Percentiles rank a stretch among this genome's conserved stretches.
Evolutionary conservation across 257 asterid genomes (phyloP).

Genomic region (Jacaranda copaia): DNA sequence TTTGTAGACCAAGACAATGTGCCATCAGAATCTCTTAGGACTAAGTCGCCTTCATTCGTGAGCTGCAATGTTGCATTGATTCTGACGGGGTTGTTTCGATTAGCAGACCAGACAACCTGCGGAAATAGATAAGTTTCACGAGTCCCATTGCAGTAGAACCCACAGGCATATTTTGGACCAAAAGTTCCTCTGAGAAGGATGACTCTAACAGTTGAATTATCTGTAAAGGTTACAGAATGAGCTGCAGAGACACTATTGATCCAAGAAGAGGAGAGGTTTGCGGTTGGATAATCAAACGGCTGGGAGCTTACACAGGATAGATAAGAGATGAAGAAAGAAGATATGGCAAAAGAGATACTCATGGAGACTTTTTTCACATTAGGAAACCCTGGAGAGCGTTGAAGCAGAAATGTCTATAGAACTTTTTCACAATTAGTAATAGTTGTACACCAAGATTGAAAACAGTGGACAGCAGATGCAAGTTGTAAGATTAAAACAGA

Average conservation of each 20-base stretch:
- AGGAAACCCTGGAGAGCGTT: no score
- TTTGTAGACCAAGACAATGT: constrained; percentile 55
- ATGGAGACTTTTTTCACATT: constrained; percentile 15
- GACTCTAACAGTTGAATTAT: constrained; percentile 46
- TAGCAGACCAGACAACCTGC: constrained; percentile 66
- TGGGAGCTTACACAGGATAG: constrained; percentile 32
- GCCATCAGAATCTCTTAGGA: constrained; percentile 51
- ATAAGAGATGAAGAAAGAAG: not conserved
- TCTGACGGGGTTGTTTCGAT: constrained; percentile 42
- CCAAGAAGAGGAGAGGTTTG: constrained; percentile 57
- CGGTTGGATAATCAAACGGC: constrained; percentile 56
- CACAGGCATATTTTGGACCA: constrained; percentile 56
- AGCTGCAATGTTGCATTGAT: constrained; percentile 51
- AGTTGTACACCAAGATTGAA: no score
- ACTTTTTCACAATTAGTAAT: no score
- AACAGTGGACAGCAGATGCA: no score
- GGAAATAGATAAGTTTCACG: constrained; percentile 55
- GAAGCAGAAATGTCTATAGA: no score
- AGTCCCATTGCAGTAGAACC: constrained; percentile 52
- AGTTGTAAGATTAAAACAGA: no score
- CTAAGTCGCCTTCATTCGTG: constrained; percentile 46
- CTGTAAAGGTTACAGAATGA: constrained; percentile 42
- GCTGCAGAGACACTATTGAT: constrained; percentile 43
- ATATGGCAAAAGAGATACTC: not conserved
- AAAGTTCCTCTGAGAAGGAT: constrained; percentile 51